Evolutionary conservation across 202 grass and related monocot genomes (phyloP).

Genomic region (Tripidium arundinaceum): DNA sequence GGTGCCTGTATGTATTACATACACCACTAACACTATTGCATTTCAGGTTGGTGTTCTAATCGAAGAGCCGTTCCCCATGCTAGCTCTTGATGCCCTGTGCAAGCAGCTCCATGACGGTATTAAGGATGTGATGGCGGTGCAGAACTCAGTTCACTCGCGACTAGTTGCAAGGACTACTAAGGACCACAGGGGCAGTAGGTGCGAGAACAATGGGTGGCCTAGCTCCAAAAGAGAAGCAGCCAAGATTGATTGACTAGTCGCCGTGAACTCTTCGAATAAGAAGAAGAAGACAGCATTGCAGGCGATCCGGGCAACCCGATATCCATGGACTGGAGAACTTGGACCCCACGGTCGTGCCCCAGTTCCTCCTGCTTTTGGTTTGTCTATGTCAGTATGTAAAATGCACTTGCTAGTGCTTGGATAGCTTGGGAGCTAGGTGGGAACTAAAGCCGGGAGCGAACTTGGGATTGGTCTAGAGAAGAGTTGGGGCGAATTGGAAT

Average conservation of each 20-base stretch:
- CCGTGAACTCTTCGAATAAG: not conserved
- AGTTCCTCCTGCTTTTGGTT: not conserved
- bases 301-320: not conserved
- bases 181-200: not conserved
- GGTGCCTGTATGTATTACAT: not conserved
- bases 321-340: not conserved
- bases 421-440: not conserved
- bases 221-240: constrained; percentile 43
- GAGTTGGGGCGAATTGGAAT: constrained; percentile 13
- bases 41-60: constrained; percentile 95
- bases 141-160: constrained; percentile 47
- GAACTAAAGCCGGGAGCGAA: not conserved
- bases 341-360: not conserved
- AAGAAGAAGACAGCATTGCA: not conserved
- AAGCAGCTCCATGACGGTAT: constrained; percentile 63
- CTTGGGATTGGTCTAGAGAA: not conserved
- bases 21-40: not conserved
- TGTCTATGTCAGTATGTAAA: constrained; percentile 10
- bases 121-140: constrained; percentile 50
- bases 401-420: not conserved
- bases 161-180: constrained; percentile 42
- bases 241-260: constrained; percentile 34
- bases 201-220: constrained; percentile 46
- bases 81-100: constrained; percentile 66
- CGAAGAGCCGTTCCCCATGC: constrained; percentile 94